Conservation (phyloP, 164 flowering plant species). For the Amborella trichopoda region DNA sequence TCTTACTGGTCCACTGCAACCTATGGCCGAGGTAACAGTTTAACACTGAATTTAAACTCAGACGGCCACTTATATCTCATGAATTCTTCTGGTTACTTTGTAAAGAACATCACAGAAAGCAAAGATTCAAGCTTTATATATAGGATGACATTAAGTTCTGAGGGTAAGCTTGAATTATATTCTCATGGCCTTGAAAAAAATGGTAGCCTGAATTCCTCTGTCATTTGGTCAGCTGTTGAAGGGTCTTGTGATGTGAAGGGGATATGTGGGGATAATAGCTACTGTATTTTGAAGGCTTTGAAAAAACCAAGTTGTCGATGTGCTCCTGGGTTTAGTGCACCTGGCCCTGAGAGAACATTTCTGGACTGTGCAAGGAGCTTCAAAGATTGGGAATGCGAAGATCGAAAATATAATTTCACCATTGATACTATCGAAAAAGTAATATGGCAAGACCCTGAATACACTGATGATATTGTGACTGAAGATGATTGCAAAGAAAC, state of each 20-base stretch:
- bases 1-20: no score
- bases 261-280: neutral
- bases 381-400: neutral
- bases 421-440: neutral
- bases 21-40: no score
- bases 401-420: neutral
- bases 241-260: neutral
- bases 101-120: no score
- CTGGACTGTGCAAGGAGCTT: neutral
- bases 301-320: neutral
- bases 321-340: neutral
- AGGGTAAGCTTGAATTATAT: no score
- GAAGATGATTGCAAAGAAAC: constrained; percentile 10
- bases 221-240: neutral
- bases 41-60: no score
- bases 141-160: no score
- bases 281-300: neutral
- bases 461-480: neutral
- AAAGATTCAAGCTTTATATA: no score
- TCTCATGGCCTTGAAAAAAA: no score
- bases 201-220: no score
- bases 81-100: no score
- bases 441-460: neutral
- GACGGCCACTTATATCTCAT: no score
- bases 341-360: neutral